Conservation (phyloP, 331 rosid species). For the Spiraea crenata region DNA sequence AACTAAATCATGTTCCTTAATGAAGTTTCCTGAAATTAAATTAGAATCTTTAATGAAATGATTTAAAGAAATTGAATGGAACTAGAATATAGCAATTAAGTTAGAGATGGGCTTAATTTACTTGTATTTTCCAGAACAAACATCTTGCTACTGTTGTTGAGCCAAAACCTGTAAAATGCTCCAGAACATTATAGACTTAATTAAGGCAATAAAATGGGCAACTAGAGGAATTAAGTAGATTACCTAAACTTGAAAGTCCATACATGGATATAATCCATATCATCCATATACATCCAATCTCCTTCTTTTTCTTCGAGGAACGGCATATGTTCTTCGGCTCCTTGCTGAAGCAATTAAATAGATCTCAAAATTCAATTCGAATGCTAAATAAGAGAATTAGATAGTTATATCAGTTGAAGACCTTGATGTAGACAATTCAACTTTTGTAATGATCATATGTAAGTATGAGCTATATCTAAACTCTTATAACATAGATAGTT, state of each 20-base stretch:
- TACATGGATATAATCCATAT: constrained; percentile 21
- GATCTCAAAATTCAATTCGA: no score
- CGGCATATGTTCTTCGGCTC: constrained; percentile 33
- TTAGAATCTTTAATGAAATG: neutral
- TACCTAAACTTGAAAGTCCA: constrained; percentile 39
- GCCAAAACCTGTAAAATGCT: constrained; percentile 30
- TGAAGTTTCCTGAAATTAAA: constrained; percentile 12
- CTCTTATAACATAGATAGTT: neutral
- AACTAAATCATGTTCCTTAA: neutral
- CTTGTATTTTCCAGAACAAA: constrained; percentile 33
- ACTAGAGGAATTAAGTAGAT: no score
- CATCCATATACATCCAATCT: constrained; percentile 20
- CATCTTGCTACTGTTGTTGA: constrained; percentile 26
- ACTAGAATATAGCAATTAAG: neutral
- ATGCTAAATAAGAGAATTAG: no score
- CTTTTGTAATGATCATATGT: neutral
- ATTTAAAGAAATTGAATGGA: neutral
- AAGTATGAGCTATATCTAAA: neutral
- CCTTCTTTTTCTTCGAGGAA: constrained; percentile 10
- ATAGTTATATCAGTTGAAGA: no score
- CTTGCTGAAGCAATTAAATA: constrained; percentile 8
- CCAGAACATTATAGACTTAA: neutral
- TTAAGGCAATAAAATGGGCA: neutral
- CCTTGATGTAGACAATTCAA: no score
- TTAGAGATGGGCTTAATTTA: constrained; percentile 17